Percentiles rank a stretch among this genome's conserved stretches.
Conservation (phyloP, 2,329 filamentous ascomycete genomes). For the Diaporthe citrichinensis region DNA sequence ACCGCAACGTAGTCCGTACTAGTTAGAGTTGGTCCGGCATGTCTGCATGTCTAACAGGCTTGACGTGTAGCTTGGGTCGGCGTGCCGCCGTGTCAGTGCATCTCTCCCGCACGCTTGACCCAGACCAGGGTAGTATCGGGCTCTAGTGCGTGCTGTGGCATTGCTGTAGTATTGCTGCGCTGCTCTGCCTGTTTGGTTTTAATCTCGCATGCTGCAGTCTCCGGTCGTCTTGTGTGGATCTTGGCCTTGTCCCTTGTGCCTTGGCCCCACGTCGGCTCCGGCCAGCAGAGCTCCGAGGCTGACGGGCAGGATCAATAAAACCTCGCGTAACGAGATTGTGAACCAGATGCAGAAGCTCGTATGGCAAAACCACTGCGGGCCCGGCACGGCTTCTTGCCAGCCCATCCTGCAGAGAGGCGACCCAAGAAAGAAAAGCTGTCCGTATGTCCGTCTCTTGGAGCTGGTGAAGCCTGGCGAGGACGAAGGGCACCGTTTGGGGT, state of each 20-base stretch:
- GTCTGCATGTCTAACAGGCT: neutral
- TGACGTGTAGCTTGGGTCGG: neutral
- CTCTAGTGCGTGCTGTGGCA: neutral
- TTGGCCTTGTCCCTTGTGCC: slow-evolving; percentile 4
- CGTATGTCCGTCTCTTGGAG: neutral
- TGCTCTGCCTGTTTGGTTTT: slow-evolving; percentile 19
- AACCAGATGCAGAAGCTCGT: neutral
- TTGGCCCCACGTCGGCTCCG: slow-evolving; percentile 27
- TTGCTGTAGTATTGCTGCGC: neutral
- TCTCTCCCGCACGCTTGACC: neutral
- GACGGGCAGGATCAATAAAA: neutral
- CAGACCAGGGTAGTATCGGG: neutral
- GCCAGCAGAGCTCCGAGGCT: neutral
- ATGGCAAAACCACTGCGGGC: slow-evolving; percentile 3
- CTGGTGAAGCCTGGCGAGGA: neutral
- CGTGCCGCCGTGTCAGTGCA: neutral
- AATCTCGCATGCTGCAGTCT: slow-evolving; percentile 25
- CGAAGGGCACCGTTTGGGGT: slow-evolving; percentile 39
- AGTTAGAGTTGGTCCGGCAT: neutral
- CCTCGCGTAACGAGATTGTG: neutral
- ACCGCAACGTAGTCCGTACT: neutral
- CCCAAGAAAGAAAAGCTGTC: slow-evolving; percentile 19
- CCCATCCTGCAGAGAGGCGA: slow-evolving; percentile 21
- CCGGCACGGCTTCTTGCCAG: slow-evolving; percentile 17
- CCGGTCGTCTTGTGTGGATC: neutral